Conservation (phyloP, 2,329 filamentous ascomycete species). For the Aspergillus eucalypticola region DNA sequence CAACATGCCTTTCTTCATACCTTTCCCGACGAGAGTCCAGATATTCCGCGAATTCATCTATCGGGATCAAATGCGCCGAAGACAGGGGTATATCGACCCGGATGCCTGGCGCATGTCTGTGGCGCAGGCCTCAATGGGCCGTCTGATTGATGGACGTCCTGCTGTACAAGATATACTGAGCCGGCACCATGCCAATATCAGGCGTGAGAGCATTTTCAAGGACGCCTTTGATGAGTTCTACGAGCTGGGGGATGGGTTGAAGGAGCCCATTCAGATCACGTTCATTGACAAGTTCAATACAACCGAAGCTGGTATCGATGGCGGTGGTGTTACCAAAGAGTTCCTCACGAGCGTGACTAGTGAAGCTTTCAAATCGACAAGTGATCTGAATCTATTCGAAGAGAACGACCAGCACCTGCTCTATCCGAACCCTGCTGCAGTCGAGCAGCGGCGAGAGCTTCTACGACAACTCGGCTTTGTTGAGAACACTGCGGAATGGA, state of each 20-base stretch:
- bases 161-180: slow-evolving; percentile 44
- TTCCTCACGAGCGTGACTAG: slow-evolving; percentile 86
- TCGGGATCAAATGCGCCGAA: slow-evolving; percentile 72
- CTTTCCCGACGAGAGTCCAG: slow-evolving; percentile 84
- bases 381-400: slow-evolving; percentile 67
- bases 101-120: slow-evolving; percentile 72
- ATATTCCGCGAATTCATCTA: slow-evolving; percentile 93
- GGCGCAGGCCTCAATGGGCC: slow-evolving; percentile 45
- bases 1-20: slow-evolving; percentile 96
- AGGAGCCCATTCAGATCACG: slow-evolving; percentile 94
- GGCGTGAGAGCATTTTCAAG: slow-evolving; percentile 75
- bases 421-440: slow-evolving; percentile 79
- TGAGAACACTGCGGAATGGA: slow-evolving; percentile 60
- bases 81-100: slow-evolving; percentile 68
- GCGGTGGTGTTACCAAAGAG: slow-evolving; percentile 95
- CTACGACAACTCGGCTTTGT: slow-evolving; percentile 55
- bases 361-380: slow-evolving; percentile 72
- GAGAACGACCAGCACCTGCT: slow-evolving; percentile 83
- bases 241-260: slow-evolving; percentile 74
- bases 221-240: slow-evolving; percentile 88
- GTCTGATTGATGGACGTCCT: slow-evolving; percentile 42
- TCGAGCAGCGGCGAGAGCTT: slow-evolving; percentile 67
- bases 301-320: slow-evolving; percentile 90
- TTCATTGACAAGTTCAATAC: slow-evolving; percentile 90
- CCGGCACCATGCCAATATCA: slow-evolving; percentile 76